phyloP scores from a whole-genome alignment of 139 green algal genomes.

The Coelastrella sp. region DNA sequence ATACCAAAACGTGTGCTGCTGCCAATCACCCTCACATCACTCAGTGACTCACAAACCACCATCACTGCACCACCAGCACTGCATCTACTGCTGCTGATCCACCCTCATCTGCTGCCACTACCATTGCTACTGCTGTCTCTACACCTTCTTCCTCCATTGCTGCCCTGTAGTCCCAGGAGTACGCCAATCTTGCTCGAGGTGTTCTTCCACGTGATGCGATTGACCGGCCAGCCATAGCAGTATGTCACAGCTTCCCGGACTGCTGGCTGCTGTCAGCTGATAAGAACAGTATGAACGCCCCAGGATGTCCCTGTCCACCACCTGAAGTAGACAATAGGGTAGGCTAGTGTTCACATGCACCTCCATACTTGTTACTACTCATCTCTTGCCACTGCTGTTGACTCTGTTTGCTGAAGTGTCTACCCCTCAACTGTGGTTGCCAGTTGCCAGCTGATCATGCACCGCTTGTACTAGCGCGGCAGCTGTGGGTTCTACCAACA shows the following conservation, averaged over 20 bases:
- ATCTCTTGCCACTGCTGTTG: background rate
- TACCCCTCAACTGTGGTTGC: too few species aligned
- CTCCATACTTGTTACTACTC: too few species aligned
- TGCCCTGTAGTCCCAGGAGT: constrained; percentile 33
- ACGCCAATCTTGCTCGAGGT: background rate
- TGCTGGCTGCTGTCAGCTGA: constrained; percentile 11
- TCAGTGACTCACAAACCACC: too few species aligned
- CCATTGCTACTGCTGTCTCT: background rate
- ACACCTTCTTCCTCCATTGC: background rate
- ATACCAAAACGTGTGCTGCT: too few species aligned
- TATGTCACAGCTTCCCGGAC: constrained; percentile 51
- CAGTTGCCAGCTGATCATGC: too few species aligned
- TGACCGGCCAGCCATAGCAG: constrained; percentile 41
- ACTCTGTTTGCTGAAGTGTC: background rate
- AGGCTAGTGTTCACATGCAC: too few species aligned
- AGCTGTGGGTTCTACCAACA: too few species aligned
- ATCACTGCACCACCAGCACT: too few species aligned
- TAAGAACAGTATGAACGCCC: background rate
- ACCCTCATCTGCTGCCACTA: background rate
- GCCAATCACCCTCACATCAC: too few species aligned
- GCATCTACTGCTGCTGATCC: too few species aligned
- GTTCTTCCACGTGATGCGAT: background rate
- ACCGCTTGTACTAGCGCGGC: too few species aligned
- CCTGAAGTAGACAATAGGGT: constrained; percentile 11
- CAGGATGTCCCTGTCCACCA: constrained; percentile 20